Evolutionary conservation across 1,284 basidiomycete species (phyloP).

Genomic region (Trichosporon sp.): DNA sequence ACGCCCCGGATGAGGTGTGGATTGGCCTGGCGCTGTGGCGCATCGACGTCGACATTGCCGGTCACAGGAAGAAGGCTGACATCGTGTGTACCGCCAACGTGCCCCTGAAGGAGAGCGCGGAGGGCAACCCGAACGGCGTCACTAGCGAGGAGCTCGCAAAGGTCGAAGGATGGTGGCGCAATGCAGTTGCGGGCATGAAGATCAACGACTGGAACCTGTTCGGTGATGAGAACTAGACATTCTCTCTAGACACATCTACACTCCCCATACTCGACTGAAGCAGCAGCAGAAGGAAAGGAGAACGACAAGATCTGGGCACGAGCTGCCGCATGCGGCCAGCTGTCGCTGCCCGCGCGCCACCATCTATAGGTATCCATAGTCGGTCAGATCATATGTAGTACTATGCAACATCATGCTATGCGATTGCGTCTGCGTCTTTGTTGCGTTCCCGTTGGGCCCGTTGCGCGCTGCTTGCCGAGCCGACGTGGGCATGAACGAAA

Average conservation of each 20-base stretch:
- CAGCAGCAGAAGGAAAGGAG: neutral
- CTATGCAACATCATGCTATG: constrained; percentile 20
- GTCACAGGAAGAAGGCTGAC: constrained; percentile 66
- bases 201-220: constrained; percentile 78
- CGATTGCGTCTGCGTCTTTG: too few species aligned
- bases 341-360: neutral
- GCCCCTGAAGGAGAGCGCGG: constrained; percentile 41
- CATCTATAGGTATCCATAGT: constrained; percentile 12
- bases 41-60: constrained; percentile 62
- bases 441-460: neutral
- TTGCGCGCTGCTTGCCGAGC: neutral
- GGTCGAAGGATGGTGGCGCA: constrained; percentile 49
- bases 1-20: constrained; percentile 66
- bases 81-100: constrained; percentile 80
- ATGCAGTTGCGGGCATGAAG: constrained; percentile 35
- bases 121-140: constrained; percentile 31
- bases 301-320: neutral
- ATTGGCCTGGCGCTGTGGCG: constrained; percentile 75
- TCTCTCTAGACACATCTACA: too few species aligned
- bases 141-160: constrained; percentile 36
- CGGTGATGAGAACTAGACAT: constrained; percentile 45
- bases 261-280: too few species aligned
- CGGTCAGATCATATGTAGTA: constrained; percentile 6
- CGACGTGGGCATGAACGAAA: neutral
- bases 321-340: too few species aligned